Evolutionary conservation across 352 stramenopile species (phyloP), one percentile per base, ranked within the genome.

Genomic region (Phytopythium cucurbitacearum): DNA sequence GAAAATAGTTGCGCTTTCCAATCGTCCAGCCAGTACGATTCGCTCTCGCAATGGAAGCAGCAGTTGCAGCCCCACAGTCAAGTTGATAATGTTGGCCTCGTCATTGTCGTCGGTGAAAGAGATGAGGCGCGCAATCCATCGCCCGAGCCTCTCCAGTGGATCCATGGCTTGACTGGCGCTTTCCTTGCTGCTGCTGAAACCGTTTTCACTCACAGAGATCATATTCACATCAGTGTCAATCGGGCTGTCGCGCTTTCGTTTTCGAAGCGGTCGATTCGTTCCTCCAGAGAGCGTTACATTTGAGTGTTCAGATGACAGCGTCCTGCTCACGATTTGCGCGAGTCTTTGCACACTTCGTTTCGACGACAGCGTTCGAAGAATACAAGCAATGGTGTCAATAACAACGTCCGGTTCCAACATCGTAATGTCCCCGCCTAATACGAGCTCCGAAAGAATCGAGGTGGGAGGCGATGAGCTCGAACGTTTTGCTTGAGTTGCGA

Each of bases 41-140:
- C 61, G 66, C 5, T 66, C 69, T 49, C 73, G 71, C 55, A 85
- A 67, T 13, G 74, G 74, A n/a, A 83, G 53, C 33, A 83, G 39
- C 11, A 85, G n/a, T 36, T 73, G 67, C 40, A 85, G 53, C 28
- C 51, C 62, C 32, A 63, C 55, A 9, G 61, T 69, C 39, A 83
- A 49, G 4, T 60, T 64, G 4, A 59, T 39, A 37, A 81, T 57
- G 34, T 65, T 69, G 44, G 55, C 67, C 15, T 44, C 55, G 34
- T 62, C 60, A 16, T 52, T 71, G 28, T 57, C 64, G 59, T 56
- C 64, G 8, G 51, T 59, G n/a, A 77, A 63, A n/a, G 67, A 69
- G 1, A 83, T 44, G 35, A 85, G 62, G 34, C 67, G 53, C 40
- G 80, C 32, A 40, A 85, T 52, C 69, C 69, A 85, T 44, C 35